phyloP scores from a whole-genome alignment of 2,329 filamentous ascomycete genomes.

The Aspergillus flavus region DNA sequence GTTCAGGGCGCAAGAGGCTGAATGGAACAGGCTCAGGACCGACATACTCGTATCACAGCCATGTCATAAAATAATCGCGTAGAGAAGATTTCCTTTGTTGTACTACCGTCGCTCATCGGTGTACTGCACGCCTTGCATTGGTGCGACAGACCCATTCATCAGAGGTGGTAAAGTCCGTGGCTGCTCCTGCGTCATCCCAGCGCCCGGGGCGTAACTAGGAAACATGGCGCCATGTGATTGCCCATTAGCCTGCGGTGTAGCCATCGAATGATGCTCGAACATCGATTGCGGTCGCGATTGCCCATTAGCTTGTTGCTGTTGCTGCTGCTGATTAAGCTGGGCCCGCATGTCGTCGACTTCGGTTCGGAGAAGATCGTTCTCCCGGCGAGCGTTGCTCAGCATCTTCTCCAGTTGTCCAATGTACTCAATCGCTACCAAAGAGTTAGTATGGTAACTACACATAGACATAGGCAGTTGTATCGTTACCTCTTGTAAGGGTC shows the following conservation, averaged over 20 bases:
- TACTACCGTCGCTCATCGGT: constrained; percentile 50
- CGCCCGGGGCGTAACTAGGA: constrained; percentile 30
- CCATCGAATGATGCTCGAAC: constrained; percentile 41
- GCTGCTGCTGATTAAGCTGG: constrained; percentile 38
- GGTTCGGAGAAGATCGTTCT: constrained; percentile 38
- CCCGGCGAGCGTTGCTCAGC: constrained; percentile 40
- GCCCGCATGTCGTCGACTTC: constrained; percentile 44
- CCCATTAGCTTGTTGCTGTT: constrained; percentile 29
- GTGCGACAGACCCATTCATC: constrained; percentile 46
- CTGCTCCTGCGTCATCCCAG: constrained; percentile 41
- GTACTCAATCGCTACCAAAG: constrained; percentile 49
- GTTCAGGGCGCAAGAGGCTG: constrained; percentile 7
- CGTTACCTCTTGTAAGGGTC: constrained; percentile 49
- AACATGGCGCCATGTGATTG: constrained; percentile 35
- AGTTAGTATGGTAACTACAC: constrained; percentile 16
- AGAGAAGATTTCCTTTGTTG: constrained; percentile 1
- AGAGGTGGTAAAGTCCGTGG: constrained; percentile 51
- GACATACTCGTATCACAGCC: constrained; percentile 4
- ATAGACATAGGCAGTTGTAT: neutral
- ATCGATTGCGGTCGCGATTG: constrained; percentile 35
- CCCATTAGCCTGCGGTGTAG: constrained; percentile 36
- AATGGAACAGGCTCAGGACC: neutral
- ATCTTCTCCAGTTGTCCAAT: constrained; percentile 49
- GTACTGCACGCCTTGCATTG: constrained; percentile 56
- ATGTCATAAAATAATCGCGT: neutral